Evolutionary conservation across 2,329 filamentous ascomycete genomes (phyloP).

Genomic region (Endothia cerciana): DNA sequence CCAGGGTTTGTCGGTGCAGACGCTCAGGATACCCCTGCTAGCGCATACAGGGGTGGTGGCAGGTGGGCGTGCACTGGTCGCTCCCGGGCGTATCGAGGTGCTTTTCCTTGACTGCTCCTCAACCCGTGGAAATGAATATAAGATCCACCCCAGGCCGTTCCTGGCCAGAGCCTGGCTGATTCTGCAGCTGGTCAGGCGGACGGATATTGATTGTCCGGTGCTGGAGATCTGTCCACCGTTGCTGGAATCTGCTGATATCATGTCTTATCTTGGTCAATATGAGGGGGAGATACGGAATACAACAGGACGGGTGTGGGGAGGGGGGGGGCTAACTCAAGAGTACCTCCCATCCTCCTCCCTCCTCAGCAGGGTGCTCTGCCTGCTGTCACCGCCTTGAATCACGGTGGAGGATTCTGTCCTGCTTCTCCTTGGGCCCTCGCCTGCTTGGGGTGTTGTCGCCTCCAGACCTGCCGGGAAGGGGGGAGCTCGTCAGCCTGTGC

Average conservation of each 20-base stretch:
- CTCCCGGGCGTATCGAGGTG: constrained; percentile 1
- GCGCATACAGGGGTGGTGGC: not conserved
- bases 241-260: constrained; percentile 9
- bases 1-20: constrained; percentile 19
- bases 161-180: constrained; percentile 14
- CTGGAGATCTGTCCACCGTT: constrained; percentile 1
- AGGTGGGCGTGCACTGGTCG: constrained; percentile 9
- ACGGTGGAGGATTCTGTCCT: not conserved
- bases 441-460: not conserved
- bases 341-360: not conserved
- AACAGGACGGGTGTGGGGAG: not conserved
- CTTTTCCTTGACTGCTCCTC: not conserved
- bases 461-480: not conserved
- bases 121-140: constrained; percentile 12
- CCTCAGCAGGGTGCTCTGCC: not conserved
- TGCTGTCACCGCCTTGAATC: not conserved
- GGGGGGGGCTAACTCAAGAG: not conserved
- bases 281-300: not conserved
- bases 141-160: constrained; percentile 9
- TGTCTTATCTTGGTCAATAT: not conserved
- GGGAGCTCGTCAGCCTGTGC: not conserved
- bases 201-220: not conserved
- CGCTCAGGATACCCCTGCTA: constrained; percentile 19
- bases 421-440: not conserved
- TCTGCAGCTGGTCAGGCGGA: constrained; percentile 15